A percentile compares a stretch with the other conserved stretches of the same genome.
Conservation (phyloP, 2,329 filamentous ascomycete species). For the Hypoxylon sp. region DNA sequence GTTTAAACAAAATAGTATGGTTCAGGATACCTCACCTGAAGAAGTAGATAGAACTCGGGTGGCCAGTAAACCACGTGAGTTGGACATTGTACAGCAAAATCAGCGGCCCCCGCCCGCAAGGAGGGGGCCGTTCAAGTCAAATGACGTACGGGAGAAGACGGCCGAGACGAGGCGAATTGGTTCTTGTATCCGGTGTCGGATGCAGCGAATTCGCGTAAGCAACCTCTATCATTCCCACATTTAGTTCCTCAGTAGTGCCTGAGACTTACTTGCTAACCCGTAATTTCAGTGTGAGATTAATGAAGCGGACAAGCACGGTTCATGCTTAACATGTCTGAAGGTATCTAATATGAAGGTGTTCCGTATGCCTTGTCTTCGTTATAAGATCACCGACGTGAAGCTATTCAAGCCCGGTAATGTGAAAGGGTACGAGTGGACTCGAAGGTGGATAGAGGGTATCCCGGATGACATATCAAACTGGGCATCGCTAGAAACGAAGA, state of each 20-base stretch:
- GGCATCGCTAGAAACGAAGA: conserved; percentile 66
- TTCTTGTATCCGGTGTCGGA: conserved; percentile 72
- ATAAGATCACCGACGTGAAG: conserved; percentile 71
- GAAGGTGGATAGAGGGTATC: conserved; percentile 70
- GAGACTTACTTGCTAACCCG: conserved; percentile 35
- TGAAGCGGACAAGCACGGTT: conserved; percentile 61
- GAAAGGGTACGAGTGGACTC: conserved; percentile 72
- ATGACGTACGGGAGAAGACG: conserved; percentile 66
- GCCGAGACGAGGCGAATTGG: conserved; percentile 71
- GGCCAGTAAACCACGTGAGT: conserved; percentile 43
- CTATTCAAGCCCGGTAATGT: conserved; percentile 73
- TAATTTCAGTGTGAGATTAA: conserved; percentile 67
- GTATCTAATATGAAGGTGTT: conserved; percentile 66
- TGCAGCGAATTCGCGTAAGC: conserved; percentile 74
- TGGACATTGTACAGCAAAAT: conserved; percentile 56
- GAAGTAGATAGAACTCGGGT: conserved; percentile 44
- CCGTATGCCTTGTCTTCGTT: conserved; percentile 71
- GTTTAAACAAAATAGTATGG: conserved; percentile 42
- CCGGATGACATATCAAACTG: conserved; percentile 70
- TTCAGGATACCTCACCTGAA: conserved; percentile 32
- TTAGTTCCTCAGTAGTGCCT: conserved; percentile 10
- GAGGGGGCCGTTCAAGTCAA: conserved; percentile 70
- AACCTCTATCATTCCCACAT: conserved; percentile 1
- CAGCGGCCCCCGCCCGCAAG: conserved; percentile 58
- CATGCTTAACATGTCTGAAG: conserved; percentile 69